phyloP scores from a whole-genome alignment of 257 asterid species.

The Lantana camara region DNA sequence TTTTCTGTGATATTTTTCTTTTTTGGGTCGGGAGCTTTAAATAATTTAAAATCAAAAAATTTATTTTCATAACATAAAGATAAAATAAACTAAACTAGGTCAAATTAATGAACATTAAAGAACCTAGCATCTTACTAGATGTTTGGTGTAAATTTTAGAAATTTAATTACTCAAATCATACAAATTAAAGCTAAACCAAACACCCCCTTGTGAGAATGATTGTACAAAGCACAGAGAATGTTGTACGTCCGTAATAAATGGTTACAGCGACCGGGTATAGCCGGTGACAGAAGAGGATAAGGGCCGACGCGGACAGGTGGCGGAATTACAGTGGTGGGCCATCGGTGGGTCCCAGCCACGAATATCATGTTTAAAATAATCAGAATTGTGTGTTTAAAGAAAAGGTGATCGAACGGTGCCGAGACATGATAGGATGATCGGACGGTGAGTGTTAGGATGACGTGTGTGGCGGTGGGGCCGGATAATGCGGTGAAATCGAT shows the following conservation, averaged over 20 bases:
- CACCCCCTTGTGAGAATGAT: too few species aligned
- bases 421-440: background rate
- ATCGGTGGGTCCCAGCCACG: constrained; percentile 17
- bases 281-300: constrained; percentile 34
- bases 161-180: too few species aligned
- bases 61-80: too few species aligned
- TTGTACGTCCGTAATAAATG: constrained; percentile 4
- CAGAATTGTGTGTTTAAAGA: background rate
- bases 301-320: constrained; percentile 25
- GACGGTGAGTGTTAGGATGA: constrained; percentile 27
- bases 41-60: too few species aligned
- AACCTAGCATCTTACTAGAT: too few species aligned
- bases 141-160: too few species aligned
- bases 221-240: constrained; percentile 11
- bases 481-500: constrained; percentile 8
- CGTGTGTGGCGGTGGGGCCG: constrained; percentile 35
- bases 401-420: constrained; percentile 10
- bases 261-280: constrained; percentile 14
- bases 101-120: too few species aligned
- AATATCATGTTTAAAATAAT: constrained; percentile 16
- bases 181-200: background rate
- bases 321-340: background rate
- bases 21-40: too few species aligned
- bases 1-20: too few species aligned
- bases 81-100: too few species aligned